Evolutionary conservation across 2,329 filamentous ascomycete species (phyloP).

Genomic region (Aaosphaeria pasadenensis): DNA sequence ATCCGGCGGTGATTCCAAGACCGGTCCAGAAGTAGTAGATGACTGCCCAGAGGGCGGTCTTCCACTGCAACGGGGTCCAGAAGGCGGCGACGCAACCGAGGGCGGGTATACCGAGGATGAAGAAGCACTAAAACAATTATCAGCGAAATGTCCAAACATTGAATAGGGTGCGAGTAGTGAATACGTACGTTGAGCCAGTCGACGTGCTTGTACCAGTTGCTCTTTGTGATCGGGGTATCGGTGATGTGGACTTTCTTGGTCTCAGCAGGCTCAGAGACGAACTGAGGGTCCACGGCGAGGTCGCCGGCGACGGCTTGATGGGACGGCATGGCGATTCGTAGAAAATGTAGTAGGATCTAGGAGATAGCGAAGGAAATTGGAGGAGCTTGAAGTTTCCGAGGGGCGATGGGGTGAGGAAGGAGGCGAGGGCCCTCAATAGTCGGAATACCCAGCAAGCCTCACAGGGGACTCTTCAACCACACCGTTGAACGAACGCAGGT

Average conservation of each 20-base stretch:
- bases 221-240: constrained; percentile 73
- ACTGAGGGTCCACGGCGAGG: constrained; percentile 49
- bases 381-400: not conserved
- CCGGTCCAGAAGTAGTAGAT: constrained; percentile 83
- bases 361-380: constrained; percentile 12
- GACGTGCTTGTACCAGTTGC: constrained; percentile 89
- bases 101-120: constrained; percentile 77
- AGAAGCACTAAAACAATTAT: constrained; percentile 53
- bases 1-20: constrained; percentile 58
- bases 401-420: not conserved
- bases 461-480: constrained; percentile 4
- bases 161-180: no score
- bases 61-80: constrained; percentile 72
- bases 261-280: constrained; percentile 47
- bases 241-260: constrained; percentile 82
- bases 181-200: constrained; percentile 81
- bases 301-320: constrained; percentile 49
- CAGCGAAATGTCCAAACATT: no score
- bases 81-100: constrained; percentile 71
- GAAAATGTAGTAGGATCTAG: constrained; percentile 1
- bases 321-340: constrained; percentile 45
- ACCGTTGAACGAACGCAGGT: not conserved
- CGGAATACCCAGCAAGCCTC: constrained; percentile 12
- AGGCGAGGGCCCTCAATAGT: not conserved
- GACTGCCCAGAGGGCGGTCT: constrained; percentile 73